Evolutionary conservation across 768 basidiomycete genomes (phyloP), one percentile per base, ranked within the genome.

Genomic region (Chlorophyllum brunneum): DNA sequence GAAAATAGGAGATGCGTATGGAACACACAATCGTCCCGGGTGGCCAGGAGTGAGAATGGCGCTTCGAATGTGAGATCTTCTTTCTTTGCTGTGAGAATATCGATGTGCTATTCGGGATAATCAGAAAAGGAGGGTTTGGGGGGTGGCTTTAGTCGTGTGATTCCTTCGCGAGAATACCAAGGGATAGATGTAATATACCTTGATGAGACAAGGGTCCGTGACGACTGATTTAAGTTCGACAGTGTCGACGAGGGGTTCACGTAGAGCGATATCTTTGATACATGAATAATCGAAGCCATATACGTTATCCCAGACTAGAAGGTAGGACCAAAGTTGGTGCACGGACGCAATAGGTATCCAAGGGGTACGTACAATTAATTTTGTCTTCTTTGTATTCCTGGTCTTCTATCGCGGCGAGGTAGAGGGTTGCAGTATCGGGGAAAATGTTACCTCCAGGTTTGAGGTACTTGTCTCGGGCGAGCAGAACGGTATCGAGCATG

Each of bases 371-470:
- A 98, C 95, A 99, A 70, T 95, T 95, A 65, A 99, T 99, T 71
- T 99, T 99, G 70, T 98, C 95, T 58, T 98, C 95, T 71, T 98
- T 98, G 81, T 99, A 99, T 51, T 98, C 97, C 63, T 95, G 88
- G 67, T 99, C 97, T 70, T 99, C 97, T 68, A 99, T 98, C 45
- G 94, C 97, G 39, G 95, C 97, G 48, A 99, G 65, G 74, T 88
- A 97, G 64, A 99, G 73, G 22, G 82, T 90, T 10, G 95, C 95
- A 47, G 79, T 88, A 71, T 99, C 97, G 8, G 97, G 97, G 78
- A 99, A 98, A 66, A 99, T 91, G 45, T 90, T 77, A 50, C 97
- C 97, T 38, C 74, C 90, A 45, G 83, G 83, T 61, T 89, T 93
- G 61, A 99, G 83, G 75, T 97, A 98, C 70, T 91, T 92, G 78